Evolutionary conservation across 495 filamentous ascomycete genomes (phyloP).

Genomic region (Viridothelium virens): DNA sequence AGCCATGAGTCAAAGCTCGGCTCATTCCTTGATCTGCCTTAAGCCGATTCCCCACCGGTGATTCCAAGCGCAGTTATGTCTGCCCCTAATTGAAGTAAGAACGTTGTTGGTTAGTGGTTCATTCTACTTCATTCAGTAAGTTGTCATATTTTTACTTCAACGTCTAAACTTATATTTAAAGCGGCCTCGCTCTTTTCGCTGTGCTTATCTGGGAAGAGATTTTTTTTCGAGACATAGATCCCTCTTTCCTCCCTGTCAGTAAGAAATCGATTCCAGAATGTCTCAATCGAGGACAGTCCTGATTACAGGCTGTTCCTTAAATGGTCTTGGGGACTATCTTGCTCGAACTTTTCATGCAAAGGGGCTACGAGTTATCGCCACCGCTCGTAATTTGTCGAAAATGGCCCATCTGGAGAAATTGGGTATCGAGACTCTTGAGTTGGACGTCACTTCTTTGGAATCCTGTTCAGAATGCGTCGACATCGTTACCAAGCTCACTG

Average conservation of each 20-base stretch:
- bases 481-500: conserved; percentile 19
- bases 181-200: no score
- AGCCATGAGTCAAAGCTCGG: no score
- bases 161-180: no score
- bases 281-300: conserved; percentile 20
- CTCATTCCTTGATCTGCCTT: no score
- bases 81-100: no score
- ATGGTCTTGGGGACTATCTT: conserved; percentile 50
- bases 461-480: conserved; percentile 38
- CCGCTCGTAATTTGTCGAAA: conserved; percentile 42
- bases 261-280: conserved; percentile 9
- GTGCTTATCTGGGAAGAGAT: background rate
- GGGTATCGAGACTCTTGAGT: conserved; percentile 41
- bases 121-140: no score
- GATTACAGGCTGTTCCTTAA: conserved; percentile 29
- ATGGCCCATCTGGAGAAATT: conserved; percentile 34
- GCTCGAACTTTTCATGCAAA: conserved; percentile 43
- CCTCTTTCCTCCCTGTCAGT: background rate
- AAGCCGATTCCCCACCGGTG: no score
- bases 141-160: no score
- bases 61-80: no score
- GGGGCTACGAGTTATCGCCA: conserved; percentile 49
- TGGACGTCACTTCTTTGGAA: conserved; percentile 42
- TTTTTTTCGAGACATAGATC: background rate
- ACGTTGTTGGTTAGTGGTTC: no score